Conservation (phyloP, 139 green algal genomes). For the Chlorella sorokiniana region DNA sequence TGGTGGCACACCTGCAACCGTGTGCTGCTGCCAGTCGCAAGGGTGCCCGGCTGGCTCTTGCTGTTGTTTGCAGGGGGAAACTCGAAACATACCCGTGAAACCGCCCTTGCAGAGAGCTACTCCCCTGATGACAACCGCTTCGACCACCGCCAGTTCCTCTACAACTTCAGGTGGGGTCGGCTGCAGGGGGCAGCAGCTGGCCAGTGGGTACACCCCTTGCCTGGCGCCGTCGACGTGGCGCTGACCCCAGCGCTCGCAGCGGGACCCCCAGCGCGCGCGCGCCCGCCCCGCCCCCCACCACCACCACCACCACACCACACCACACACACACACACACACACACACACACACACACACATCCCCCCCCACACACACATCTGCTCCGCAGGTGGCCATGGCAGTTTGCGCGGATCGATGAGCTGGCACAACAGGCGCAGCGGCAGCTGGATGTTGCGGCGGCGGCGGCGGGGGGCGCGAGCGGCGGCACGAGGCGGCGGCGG, state of each 20-base stretch:
- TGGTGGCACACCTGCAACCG: no score
- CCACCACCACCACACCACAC: no score
- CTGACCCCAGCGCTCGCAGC: no score
- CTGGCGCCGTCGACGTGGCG: background rate
- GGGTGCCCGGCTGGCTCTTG: background rate
- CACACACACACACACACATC: background rate
- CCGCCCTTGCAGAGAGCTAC: conserved; percentile 77
- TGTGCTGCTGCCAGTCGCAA: background rate
- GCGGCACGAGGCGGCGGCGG: background rate
- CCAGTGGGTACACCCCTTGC: background rate
- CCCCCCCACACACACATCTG: background rate
- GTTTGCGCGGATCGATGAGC: conserved; percentile 82
- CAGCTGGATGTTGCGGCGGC: background rate
- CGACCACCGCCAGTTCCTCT: conserved; percentile 94
- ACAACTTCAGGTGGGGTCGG: conserved; percentile 69
- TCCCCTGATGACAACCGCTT: conserved; percentile 96
- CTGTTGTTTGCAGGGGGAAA: no score
- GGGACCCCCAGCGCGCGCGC: no score
- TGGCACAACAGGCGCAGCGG: conserved; percentile 34
- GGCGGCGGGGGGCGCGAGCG: background rate
- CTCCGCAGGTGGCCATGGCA: conserved; percentile 81
- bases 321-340: background rate
- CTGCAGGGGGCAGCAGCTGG: background rate
- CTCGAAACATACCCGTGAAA: background rate
- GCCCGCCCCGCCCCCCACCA: no score